Evolutionary conservation across 2,329 filamentous ascomycete genomes (phyloP), one percentile per base, ranked within the genome.

Genomic region (Ceratocystiopsis brevicomis): DNA sequence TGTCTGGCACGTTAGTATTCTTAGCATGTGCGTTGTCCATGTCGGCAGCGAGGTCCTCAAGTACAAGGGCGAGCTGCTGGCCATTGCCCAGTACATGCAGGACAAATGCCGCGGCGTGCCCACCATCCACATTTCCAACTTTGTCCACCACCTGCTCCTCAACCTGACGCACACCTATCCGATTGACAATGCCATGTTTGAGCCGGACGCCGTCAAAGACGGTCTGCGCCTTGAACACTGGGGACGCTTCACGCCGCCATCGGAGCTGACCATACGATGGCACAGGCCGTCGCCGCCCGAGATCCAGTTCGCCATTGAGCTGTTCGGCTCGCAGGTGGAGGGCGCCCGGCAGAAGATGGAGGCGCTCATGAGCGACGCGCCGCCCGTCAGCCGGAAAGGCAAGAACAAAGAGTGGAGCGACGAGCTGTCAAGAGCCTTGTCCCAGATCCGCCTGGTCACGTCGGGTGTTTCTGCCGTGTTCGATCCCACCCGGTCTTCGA

Each of bases 381-480:
- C 86, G 1, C 79, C 77, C 3, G 79, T 96, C 43, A 92, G 86
- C 59, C 75, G 88, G 45, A 88, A 87, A 51, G 90, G 90, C 35
- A 94, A 88, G 57, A 92, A 93, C 52, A 98, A 96, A 60, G 88
- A 95, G 53, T 98, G 90, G 90, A 95, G 88, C 0, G 90, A 98
- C 57, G 92, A 98, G 57, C 80, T 96, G 25, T 88, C 86, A 2
- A 70, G 90, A 44, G 85, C 94, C 51, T 69, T 98, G 45, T 83
- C 88, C 13, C 78, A 95, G 42, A 67, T 98, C 14, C 73, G 88
- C 30, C 69, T 98, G n/a, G 76, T 94, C 38, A 76, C 93, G 21
- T 92, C 88, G 3, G 90, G 90, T 43, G 78, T 94, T 45, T 87
- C 88, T 9, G 78, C 82, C 1, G 67, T 98, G 12, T 96, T 98